A percentile compares a stretch with the other conserved stretches of the same genome.
These are phyloP conservation scores for Tulasnella sp. DNA, from an alignment of 768 basidiomycete species.

Conservation along the genomic window DNA sequence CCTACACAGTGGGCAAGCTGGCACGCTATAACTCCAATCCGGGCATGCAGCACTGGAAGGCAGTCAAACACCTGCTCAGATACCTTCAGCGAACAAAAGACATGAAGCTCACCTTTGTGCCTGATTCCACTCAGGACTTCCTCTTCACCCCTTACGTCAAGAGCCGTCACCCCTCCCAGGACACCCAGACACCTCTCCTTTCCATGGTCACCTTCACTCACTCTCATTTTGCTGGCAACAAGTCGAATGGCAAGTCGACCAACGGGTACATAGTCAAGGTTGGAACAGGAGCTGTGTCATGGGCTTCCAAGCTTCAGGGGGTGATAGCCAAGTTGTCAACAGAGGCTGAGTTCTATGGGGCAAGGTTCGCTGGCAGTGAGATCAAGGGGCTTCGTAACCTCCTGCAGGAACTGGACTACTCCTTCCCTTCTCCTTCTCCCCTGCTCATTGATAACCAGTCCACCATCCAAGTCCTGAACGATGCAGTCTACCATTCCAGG, in stretches of 20 bases:
- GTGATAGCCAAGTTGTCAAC: too few relatives aligned
- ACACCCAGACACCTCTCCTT: too few relatives aligned
- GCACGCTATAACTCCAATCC: constrained; percentile 11
- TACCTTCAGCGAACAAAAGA: neutral
- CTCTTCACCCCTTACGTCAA: too few relatives aligned
- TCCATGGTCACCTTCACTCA: too few relatives aligned
- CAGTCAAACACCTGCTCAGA: constrained; percentile 9
- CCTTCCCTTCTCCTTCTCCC: neutral
- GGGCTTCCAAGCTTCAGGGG: too few relatives aligned
- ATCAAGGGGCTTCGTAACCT: constrained; percentile 3
- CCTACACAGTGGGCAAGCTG: constrained; percentile 7
- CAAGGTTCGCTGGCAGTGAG: constrained; percentile 15
- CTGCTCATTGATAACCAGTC: constrained; percentile 13
- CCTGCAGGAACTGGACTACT: neutral
- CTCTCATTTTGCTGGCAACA: too few relatives aligned
- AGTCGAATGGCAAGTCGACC: too few relatives aligned
- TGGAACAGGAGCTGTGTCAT: too few relatives aligned
- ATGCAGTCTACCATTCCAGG: neutral
- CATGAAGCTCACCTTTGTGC: neutral
- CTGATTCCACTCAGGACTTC: neutral
- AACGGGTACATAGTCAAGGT: too few relatives aligned
- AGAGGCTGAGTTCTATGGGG: too few relatives aligned
- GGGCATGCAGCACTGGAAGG: constrained; percentile 1
- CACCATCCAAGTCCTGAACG: neutral
- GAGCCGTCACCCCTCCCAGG: too few relatives aligned